These are phyloP conservation scores for Nematodospora anomalae DNA, from an alignment of 1,139 yeast genomes.

Conservation along the genomic window DNA sequence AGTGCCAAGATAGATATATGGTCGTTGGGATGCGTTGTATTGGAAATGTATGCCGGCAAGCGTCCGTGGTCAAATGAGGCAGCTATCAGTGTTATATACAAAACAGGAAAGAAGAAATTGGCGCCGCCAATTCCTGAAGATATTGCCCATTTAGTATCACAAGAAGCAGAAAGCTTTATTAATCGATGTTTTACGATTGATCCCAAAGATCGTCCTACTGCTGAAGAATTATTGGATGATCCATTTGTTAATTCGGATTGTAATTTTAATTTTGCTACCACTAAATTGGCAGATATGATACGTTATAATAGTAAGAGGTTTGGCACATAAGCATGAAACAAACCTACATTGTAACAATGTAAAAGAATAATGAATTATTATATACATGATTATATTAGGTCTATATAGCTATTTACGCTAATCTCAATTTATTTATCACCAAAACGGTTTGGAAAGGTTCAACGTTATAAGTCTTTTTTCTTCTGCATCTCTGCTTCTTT, in stretches of 20 bases:
- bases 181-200: slow-evolving; percentile 78
- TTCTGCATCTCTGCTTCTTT: slow-evolving; percentile 80
- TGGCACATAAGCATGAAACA: no score
- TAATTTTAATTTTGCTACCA: slow-evolving; percentile 58
- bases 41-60: slow-evolving; percentile 91
- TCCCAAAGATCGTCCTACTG: slow-evolving; percentile 87
- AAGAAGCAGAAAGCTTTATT: slow-evolving; percentile 67
- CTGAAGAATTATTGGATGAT: slow-evolving; percentile 62
- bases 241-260: slow-evolving; percentile 47
- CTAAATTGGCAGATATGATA: slow-evolving; percentile 57
- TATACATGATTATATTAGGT: not conserved
- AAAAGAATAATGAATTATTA: not conserved
- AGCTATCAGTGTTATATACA: slow-evolving; percentile 74
- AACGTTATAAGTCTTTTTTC: slow-evolving; percentile 72
- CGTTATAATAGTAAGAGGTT: slow-evolving; percentile 19
- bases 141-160: slow-evolving; percentile 54
- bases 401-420: slow-evolving; percentile 19
- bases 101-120: slow-evolving; percentile 69
- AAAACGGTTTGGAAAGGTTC: slow-evolving; percentile 82
- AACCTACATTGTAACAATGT: not conserved
- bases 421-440: slow-evolving; percentile 69
- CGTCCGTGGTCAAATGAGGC: slow-evolving; percentile 84
- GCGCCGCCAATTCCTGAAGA: slow-evolving; percentile 97
- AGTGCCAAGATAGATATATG: slow-evolving; percentile 94
- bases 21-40: slow-evolving; percentile 93